Base-by-base conservation (phyloP, 495 filamentous ascomycete genomes). In the Neurospora cerealis region DNA sequence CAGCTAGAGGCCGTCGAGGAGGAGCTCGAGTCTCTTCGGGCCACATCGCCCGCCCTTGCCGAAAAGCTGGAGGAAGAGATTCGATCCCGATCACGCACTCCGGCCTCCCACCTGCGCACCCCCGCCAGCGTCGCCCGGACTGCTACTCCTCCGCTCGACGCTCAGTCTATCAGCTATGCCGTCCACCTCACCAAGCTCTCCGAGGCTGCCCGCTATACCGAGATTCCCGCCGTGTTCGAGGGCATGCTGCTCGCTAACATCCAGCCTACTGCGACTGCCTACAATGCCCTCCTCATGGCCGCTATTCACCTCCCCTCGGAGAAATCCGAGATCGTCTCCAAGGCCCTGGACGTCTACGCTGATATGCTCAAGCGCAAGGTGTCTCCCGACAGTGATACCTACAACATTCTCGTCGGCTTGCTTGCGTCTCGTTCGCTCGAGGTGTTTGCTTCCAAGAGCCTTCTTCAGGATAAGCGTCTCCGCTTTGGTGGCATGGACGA, bases 291-390 rank as follows among this genome's bases (percentile, higher is more conserved):
- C 54, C 85, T 99, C 48, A 86, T 90, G 76, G 93, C 96, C 37
- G 94, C 93, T 32, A 89, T 96, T 73, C 84, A 92, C 74, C 86
- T 97, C 28, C 88, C 91, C 1, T 84, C 85, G 7, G 89, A 93
- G 77, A 90, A 90, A 79, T 89, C 91, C 70, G 92, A 94, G 82
- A 87, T 94, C 11, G 91, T 97, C 34, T 89, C 93, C 69, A 97
- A 97, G 83, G 94, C 93, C 7, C 88, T 98, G 69, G 94, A 95
- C 86, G 91, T 98, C 73, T 98, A 98, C 84, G 91, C 93, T 54
- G 93, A 98, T 80, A 97, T 99, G 95, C 91, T 97, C 76, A 88
- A 92, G 74, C 92, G 94, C 69, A 91, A 91, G 77, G 90, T 98
- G 54, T 82, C 86, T 36, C 95, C 95, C 19, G 91, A 96, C 78